Percentiles rank a stretch among this genome's conserved stretches.
phyloP scores from a whole-genome alignment of 1,284 basidiomycete genomes.

The Ceratobasidium sp. region DNA sequence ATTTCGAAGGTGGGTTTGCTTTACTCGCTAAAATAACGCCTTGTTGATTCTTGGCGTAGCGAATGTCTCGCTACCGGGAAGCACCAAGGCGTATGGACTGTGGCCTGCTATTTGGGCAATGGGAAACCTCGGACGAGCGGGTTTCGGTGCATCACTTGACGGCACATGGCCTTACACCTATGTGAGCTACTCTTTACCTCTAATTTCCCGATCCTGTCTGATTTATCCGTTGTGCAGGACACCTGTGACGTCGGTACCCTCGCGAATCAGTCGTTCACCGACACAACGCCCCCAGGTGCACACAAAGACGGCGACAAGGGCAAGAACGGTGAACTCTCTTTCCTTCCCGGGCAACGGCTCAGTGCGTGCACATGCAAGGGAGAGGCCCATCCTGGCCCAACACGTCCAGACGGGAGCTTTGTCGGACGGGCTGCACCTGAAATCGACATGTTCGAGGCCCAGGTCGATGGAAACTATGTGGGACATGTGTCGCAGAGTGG shows the following conservation, averaged over 20 bases:
- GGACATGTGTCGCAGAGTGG: constrained; percentile 68
- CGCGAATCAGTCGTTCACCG: constrained; percentile 49
- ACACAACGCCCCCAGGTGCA: constrained; percentile 34
- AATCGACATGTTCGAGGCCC: constrained; percentile 45
- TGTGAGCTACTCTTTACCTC: not conserved
- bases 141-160: constrained; percentile 62
- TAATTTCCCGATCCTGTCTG: not conserved
- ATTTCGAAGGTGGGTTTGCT: constrained; percentile 44
- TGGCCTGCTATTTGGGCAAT: constrained; percentile 77
- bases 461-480: constrained; percentile 45
- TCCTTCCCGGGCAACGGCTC: constrained; percentile 54
- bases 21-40: constrained; percentile 1
- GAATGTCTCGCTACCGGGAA: constrained; percentile 41
- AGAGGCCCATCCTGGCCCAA: constrained; percentile 55
- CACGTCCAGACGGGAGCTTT: constrained; percentile 42
- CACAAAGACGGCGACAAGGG: constrained; percentile 47
- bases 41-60: no score
- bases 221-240: constrained; percentile 54
- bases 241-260: constrained; percentile 57
- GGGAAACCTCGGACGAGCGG: constrained; percentile 65
- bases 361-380: constrained; percentile 63
- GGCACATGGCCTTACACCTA: constrained; percentile 57
- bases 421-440: constrained; percentile 41
- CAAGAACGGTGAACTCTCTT: constrained; percentile 46
- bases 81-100: constrained; percentile 58